A percentile compares a stretch with the other conserved stretches of the same genome.
These are phyloP conservation scores for Nicotiana paniculata DNA, from an alignment of 257 asterid genomes.

Conservation along the genomic window DNA sequence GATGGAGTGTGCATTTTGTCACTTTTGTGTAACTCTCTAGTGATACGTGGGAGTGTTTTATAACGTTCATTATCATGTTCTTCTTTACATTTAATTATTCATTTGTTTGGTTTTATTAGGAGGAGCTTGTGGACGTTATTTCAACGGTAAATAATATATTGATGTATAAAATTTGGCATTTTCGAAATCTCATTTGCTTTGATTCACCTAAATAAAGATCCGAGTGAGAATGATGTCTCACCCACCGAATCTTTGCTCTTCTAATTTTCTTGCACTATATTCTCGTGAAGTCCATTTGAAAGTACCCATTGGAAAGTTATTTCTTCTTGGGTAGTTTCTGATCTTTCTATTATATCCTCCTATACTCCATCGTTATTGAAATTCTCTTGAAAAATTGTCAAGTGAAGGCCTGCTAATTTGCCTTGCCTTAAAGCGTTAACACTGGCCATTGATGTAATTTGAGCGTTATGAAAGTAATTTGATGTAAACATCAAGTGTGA, in stretches of 20 bases:
- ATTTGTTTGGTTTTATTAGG: neutral
- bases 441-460: too few relatives aligned
- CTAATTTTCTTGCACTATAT: neutral
- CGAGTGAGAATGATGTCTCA: constrained; percentile 33
- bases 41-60: neutral
- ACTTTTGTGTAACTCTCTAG: neutral
- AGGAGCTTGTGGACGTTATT: constrained; percentile 5
- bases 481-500: too few relatives aligned
- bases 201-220: constrained; percentile 12
- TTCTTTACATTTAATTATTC: neutral
- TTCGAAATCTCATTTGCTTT: neutral
- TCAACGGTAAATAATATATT: constrained; percentile 6
- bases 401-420: too few relatives aligned
- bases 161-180: constrained; percentile 20
- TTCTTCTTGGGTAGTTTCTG: too few relatives aligned
- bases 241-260: constrained; percentile 33
- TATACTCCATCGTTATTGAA: too few relatives aligned
- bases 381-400: too few relatives aligned
- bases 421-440: too few relatives aligned
- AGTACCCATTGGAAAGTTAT: too few relatives aligned
- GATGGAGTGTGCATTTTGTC: neutral
- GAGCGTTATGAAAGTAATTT: too few relatives aligned
- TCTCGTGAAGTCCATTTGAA: too few relatives aligned
- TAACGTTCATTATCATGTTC: neutral
- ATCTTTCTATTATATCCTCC: too few relatives aligned